Conservation (phyloP, 176 grass and related monocot species). For the Musa schizocarpa region DNA sequence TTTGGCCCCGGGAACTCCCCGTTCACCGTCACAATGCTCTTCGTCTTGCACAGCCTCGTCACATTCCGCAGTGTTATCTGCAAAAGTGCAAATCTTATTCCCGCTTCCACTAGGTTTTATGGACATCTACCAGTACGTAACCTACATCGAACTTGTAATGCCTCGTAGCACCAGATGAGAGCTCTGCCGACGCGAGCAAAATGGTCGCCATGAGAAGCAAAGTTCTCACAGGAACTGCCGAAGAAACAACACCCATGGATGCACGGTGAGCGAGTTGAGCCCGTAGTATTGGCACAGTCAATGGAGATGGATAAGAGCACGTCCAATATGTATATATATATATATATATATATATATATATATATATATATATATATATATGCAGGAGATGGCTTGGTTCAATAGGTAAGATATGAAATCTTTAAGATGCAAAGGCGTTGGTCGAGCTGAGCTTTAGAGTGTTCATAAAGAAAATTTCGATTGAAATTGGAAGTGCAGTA, state of each 20-base stretch:
- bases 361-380: neutral
- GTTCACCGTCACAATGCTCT: constrained; percentile 17
- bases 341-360: neutral
- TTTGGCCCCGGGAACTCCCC: constrained; percentile 7
- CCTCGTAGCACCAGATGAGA: neutral
- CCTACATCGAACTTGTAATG: constrained; percentile 8
- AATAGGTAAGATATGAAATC: neutral
- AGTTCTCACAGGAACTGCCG: neutral
- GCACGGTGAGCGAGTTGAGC: too few relatives aligned
- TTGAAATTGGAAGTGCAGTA: too few relatives aligned
- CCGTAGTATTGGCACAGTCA: neutral
- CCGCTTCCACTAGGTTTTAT: neutral
- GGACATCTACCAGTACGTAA: neutral
- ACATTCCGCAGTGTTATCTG: constrained; percentile 1
- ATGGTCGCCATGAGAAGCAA: neutral
- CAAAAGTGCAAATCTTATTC: too few relatives aligned
- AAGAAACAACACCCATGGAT: neutral
- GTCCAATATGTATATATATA: neutral
- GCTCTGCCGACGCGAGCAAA: too few relatives aligned
- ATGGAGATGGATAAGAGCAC: too few relatives aligned
- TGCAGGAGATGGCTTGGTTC: too few relatives aligned
- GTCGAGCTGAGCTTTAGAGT: neutral
- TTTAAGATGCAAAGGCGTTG: neutral
- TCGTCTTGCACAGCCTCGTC: constrained; percentile 4
- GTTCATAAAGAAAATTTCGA: neutral